A percentile compares a stretch with the other conserved stretches of the same genome.
Evolutionary conservation across 345 rosid species (phyloP).

Genomic region (Eucalyptus lansdowneana): DNA sequence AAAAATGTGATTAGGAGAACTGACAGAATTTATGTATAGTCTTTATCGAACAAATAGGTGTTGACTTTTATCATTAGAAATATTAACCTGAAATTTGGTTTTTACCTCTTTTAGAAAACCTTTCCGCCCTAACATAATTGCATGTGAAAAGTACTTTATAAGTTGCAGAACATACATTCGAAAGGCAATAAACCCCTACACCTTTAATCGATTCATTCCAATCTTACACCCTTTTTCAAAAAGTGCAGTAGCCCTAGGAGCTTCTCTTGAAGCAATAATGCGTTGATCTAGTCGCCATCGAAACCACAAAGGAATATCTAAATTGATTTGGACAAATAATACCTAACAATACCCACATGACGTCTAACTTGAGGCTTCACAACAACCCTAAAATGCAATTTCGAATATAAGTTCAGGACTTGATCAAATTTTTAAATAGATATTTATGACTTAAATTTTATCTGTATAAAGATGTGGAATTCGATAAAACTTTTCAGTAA

Average conservation of each 20-base stretch:
- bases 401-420: not conserved
- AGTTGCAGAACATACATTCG: not conserved
- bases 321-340: not conserved
- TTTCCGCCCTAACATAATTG: not conserved
- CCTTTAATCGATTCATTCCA: not conserved
- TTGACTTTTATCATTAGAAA: not conserved
- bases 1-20: not conserved
- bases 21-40: not conserved
- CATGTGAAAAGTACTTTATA: not conserved
- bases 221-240: not conserved
- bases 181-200: not conserved
- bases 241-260: not conserved
- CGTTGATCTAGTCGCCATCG: too few relatives aligned
- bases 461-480: rapidly evolving
- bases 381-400: not conserved
- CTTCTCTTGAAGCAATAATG: too few relatives aligned
- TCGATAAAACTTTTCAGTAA: rapidly evolving
- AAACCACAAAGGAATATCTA: too few relatives aligned
- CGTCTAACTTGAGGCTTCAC: not conserved
- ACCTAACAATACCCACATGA: not conserved
- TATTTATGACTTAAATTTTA: not conserved
- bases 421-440: not conserved
- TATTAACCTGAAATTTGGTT: not conserved
- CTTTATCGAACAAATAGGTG: not conserved
- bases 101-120: not conserved